Conservation (phyloP, 2,329 filamentous ascomycete genomes). For the Ceratocystis harringtonii region DNA sequence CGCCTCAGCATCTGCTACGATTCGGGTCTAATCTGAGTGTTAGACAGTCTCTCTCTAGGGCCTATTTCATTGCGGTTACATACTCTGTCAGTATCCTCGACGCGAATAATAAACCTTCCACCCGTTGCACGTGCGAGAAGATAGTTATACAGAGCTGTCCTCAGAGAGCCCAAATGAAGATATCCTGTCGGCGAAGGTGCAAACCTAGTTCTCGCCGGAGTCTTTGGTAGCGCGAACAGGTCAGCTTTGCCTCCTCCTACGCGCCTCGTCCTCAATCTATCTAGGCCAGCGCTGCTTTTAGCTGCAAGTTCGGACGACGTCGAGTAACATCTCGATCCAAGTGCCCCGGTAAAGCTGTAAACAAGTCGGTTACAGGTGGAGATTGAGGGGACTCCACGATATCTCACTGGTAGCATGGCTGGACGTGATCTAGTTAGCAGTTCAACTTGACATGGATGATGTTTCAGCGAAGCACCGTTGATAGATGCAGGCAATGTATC, state of each 20-base stretch:
- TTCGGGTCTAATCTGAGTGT: constrained; percentile 48
- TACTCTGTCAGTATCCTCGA: constrained; percentile 93
- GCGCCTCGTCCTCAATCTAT: constrained; percentile 7
- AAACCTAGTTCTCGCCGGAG: constrained; percentile 53
- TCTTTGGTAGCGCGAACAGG: constrained; percentile 30
- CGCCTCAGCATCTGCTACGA: constrained; percentile 64
- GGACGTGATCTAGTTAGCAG: not conserved
- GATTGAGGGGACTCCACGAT: not conserved
- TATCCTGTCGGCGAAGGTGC: constrained; percentile 92
- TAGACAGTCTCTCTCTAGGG: constrained; percentile 9
- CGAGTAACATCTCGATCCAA: constrained; percentile 5
- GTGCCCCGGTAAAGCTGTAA: not conserved
- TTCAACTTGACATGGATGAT: no score
- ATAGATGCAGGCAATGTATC: not conserved
- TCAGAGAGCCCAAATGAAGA: constrained; percentile 76
- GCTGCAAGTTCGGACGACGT: not conserved
- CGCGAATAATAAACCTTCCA: constrained; percentile 76
- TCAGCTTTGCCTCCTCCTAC: not conserved
- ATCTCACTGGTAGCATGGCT: not conserved
- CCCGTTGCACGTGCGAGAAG: constrained; percentile 75
- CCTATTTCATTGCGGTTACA: constrained; percentile 20
- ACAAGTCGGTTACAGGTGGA: not conserved
- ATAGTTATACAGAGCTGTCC: constrained; percentile 93
- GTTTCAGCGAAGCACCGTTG: no score
- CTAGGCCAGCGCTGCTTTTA: not conserved